Evolutionary conservation across 2,329 filamentous ascomycete species (phyloP).

Genomic region (Sphaerostilbella broomeana): DNA sequence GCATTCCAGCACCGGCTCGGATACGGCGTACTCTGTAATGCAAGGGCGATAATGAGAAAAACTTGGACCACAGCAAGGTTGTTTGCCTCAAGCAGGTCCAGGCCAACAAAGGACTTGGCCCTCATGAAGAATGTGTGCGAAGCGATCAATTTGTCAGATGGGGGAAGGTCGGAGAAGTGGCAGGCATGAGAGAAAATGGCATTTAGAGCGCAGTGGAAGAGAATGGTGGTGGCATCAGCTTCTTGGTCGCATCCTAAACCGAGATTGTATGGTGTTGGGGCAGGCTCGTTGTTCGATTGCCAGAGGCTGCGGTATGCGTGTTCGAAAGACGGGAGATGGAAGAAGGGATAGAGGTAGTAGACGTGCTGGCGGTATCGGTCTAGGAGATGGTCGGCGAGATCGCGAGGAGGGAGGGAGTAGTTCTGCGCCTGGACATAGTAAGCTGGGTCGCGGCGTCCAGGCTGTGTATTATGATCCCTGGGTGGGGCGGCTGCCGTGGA

Average conservation of each 20-base stretch:
- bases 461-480: constrained; percentile 1
- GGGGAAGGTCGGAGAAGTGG: constrained; percentile 30
- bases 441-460: constrained; percentile 11
- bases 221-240: constrained; percentile 26
- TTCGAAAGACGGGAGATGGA: constrained; percentile 36
- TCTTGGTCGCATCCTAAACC: constrained; percentile 26
- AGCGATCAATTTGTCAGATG: constrained; percentile 17
- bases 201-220: constrained; percentile 38
- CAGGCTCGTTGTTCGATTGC: constrained; percentile 16
- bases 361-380: constrained; percentile 32
- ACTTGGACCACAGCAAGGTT: constrained; percentile 35
- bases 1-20: constrained; percentile 37
- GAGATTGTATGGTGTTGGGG: constrained; percentile 15
- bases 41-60: constrained; percentile 32
- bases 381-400: constrained; percentile 35
- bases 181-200: constrained; percentile 36
- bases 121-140: constrained; percentile 27
- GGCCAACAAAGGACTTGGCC: constrained; percentile 25
- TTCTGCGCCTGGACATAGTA: constrained; percentile 18
- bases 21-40: constrained; percentile 35
- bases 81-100: constrained; percentile 27
- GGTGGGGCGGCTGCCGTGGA: too few species aligned
- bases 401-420: constrained; percentile 33
- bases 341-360: constrained; percentile 38
- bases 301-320: constrained; percentile 34